These are phyloP conservation scores for Vanrija sp. DNA, from an alignment of 1,284 basidiomycete species.

Conservation along the genomic window DNA sequence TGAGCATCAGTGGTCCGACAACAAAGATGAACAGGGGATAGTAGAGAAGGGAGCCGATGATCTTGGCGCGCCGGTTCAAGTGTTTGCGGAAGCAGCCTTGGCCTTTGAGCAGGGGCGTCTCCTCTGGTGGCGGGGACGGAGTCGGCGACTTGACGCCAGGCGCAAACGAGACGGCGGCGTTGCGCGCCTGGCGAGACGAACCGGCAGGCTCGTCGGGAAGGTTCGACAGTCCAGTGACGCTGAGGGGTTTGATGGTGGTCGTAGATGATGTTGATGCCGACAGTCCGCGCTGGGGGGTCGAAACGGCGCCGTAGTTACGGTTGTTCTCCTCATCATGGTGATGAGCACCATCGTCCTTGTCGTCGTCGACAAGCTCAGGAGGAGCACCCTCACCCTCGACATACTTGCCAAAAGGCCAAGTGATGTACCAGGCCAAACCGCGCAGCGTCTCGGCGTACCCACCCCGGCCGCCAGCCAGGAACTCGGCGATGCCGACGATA, in stretches of 20 bases:
- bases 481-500: slow-evolving; percentile 61
- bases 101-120: slow-evolving; percentile 26
- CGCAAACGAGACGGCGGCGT: slow-evolving; percentile 37
- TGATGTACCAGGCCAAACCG: slow-evolving; percentile 91
- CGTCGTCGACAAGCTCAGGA: slow-evolving; percentile 9
- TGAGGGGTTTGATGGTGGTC: slow-evolving; percentile 11
- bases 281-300: slow-evolving; percentile 1
- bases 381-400: slow-evolving; percentile 74
- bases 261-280: slow-evolving; percentile 17
- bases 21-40: slow-evolving; percentile 70
- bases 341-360: not conserved
- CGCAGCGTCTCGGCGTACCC: slow-evolving; percentile 83
- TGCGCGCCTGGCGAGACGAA: slow-evolving; percentile 4
- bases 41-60: slow-evolving; percentile 61
- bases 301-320: not conserved
- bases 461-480: slow-evolving; percentile 63
- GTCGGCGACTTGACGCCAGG: slow-evolving; percentile 16
- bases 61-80: slow-evolving; percentile 43
- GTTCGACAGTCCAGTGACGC: not conserved
- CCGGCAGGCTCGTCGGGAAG: slow-evolving; percentile 6
- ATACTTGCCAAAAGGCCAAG: slow-evolving; percentile 99
- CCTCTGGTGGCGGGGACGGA: slow-evolving; percentile 20
- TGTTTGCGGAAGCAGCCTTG: slow-evolving; percentile 29
- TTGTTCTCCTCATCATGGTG: slow-evolving; percentile 10
- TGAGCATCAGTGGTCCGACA: slow-evolving; percentile 82